Conservation (phyloP, 73 alveolate genomes). For the Blepharisma japonicum region DNA sequence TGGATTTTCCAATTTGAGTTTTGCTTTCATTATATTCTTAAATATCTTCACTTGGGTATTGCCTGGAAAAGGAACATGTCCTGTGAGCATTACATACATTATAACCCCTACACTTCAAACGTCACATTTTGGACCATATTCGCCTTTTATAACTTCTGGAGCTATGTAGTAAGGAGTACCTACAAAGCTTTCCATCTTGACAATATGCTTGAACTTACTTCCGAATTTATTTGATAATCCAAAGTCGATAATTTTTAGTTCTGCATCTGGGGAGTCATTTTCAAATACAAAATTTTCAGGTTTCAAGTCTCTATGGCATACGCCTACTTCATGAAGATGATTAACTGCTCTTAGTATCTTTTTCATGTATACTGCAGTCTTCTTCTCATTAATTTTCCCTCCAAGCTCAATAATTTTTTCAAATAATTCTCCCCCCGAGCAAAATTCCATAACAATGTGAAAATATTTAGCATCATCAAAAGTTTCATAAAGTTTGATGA, state of each 20-base stretch:
- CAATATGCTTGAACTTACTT: conserved; percentile 54
- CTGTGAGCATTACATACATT: conserved; percentile 72
- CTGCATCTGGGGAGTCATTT: conserved; percentile 57
- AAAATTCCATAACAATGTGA: conserved; percentile 83
- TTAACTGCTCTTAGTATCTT: conserved; percentile 57
- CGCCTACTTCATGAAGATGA: conserved; percentile 74
- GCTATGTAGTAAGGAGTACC: conserved; percentile 94
- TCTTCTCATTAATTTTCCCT: background rate
- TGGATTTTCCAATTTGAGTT: conserved; percentile 36
- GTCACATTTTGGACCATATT: conserved; percentile 83
- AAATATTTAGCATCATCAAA: conserved; percentile 77
- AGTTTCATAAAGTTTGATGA: conserved; percentile 83
- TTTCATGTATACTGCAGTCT: background rate
- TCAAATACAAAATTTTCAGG: conserved; percentile 87
- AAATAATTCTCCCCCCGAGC: conserved; percentile 26
- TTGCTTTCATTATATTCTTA: conserved; percentile 53
- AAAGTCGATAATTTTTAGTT: conserved; percentile 82
- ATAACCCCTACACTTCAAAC: conserved; percentile 87
- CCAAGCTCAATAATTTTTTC: background rate
- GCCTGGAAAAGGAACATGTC: conserved; percentile 87
- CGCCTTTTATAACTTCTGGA: conserved; percentile 91
- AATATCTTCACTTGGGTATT: conserved; percentile 66
- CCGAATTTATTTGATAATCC: conserved; percentile 67
- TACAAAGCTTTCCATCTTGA: conserved; percentile 79
- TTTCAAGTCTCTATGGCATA: conserved; percentile 87